Percentiles rank a stretch among this genome's conserved stretches.
Conservation (phyloP, 2,329 filamentous ascomycete genomes). For the Metarhizium humberi region DNA sequence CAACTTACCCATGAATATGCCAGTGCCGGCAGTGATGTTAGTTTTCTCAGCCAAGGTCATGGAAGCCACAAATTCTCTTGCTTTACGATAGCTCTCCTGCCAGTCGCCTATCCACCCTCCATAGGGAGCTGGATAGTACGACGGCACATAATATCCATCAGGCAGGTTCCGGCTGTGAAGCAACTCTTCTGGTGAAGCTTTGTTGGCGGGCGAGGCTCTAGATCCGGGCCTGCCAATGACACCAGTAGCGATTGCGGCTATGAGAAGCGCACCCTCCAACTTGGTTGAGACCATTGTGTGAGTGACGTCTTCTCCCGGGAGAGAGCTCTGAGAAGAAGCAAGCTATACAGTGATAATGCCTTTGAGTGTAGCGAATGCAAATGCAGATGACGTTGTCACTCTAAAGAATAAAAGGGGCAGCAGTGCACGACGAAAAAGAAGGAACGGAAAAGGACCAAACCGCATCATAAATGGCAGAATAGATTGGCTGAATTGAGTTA, state of each 20-base stretch:
- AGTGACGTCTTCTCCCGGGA: too few species aligned
- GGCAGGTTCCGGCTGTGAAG: background rate
- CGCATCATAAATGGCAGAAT: too few species aligned
- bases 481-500: too few species aligned
- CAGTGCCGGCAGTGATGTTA: slow-evolving; percentile 64
- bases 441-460: too few species aligned
- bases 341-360: too few species aligned
- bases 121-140: slow-evolving; percentile 63
- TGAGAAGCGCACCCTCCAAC: background rate
- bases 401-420: too few species aligned
- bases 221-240: background rate
- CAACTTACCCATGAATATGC: slow-evolving; percentile 55
- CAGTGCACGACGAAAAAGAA: too few species aligned
- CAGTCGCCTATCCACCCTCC: slow-evolving; percentile 64
- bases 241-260: background rate
- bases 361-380: too few species aligned
- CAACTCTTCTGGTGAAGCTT: background rate
- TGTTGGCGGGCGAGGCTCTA: too few species aligned
- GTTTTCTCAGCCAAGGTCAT: slow-evolving; percentile 79
- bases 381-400: too few species aligned
- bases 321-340: too few species aligned
- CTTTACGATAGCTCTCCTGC: slow-evolving; percentile 61
- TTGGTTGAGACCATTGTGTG: background rate
- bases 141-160: slow-evolving; percentile 29
- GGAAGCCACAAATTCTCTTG: slow-evolving; percentile 55